Base-by-base conservation (phyloP, 2,329 filamentous ascomycete genomes). In the Colletotrichum gigasporum region DNA sequence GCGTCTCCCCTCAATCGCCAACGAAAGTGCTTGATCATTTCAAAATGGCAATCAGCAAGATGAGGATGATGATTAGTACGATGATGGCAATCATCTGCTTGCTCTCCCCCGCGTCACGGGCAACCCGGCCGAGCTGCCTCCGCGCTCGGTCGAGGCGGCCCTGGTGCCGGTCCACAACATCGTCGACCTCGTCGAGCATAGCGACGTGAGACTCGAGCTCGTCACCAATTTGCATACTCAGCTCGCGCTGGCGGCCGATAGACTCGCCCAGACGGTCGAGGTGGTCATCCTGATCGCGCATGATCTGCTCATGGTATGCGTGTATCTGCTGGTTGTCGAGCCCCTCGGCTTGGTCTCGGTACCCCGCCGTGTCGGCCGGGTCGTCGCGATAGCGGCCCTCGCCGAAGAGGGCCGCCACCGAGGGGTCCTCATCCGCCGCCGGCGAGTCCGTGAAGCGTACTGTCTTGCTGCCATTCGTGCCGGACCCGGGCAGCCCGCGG, bases 211-310 rank as follows among this genome's bases (percentile, higher is more conserved):
- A 91, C 71, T 98, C 96, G 34, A 99, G 84, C 83, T 99, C 96
- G 75, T 97, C 92, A 28, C 96, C 95, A 72, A 99, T 98, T 80
- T 96, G 93, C 81, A 97, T 96, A 74, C 91, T 94, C 66, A 99
- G 83, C 80, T 98, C 93, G 51, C 96, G 85, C 81, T 98, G 96
- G 37, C 96, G 88, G 4, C 92, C 87, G 70, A 99, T 97, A 62
- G 89, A 93, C 72, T 89, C 87, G n/a, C 94, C 93, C 4, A 99
- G 82, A 9, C 86, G 84, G 75, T 98, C 95, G n/a, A 99, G 85
- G 76, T 97, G 94, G 69, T 92, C 91, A 74, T 99, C 96, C 78
- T 99, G 96, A 67, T 97, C 90, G n/a, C 86, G 85, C 35, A 99
- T 82, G 24, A 97, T 89, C 67, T 89, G 88, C 59, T 85, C 82